Percentiles rank a stretch among this genome's conserved stretches.
Conservation (phyloP, 495 filamentous ascomycete species). For the Xylaria telfairii region DNA sequence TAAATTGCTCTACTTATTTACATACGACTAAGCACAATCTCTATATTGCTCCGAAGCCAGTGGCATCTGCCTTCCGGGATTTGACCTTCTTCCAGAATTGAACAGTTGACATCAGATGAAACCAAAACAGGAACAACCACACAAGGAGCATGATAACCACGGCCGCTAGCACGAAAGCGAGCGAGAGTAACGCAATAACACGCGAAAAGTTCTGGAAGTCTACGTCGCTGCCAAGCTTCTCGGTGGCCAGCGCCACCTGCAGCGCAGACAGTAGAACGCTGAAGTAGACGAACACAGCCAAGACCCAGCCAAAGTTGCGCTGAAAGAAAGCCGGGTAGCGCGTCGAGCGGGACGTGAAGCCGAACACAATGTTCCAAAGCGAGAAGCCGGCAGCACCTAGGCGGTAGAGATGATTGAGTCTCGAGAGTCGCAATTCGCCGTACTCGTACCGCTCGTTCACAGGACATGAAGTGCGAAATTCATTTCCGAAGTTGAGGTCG, state of each 20-base stretch:
- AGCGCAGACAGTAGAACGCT: slow-evolving; percentile 57
- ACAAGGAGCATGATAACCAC: slow-evolving; percentile 25
- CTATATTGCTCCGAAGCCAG: background rate
- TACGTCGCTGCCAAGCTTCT: slow-evolving; percentile 36
- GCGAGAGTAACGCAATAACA: slow-evolving; percentile 35
- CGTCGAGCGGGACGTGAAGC: slow-evolving; percentile 24
- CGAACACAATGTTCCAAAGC: slow-evolving; percentile 10
- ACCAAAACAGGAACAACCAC: slow-evolving; percentile 29
- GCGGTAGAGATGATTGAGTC: slow-evolving; percentile 33
- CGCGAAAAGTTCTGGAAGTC: slow-evolving; percentile 46
- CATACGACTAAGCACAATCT: too few species aligned
- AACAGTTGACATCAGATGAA: slow-evolving; percentile 26
- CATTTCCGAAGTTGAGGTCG: slow-evolving; percentile 11
- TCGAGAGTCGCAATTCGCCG: slow-evolving; percentile 48
- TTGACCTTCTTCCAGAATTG: slow-evolving; percentile 19
- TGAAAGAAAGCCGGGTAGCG: slow-evolving; percentile 42
- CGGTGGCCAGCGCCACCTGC: slow-evolving; percentile 59
- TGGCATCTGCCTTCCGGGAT: background rate
- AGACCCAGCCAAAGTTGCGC: slow-evolving; percentile 51
- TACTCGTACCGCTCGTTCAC: slow-evolving; percentile 43
- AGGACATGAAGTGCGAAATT: background rate
- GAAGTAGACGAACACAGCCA: slow-evolving; percentile 52
- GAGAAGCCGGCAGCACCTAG: background rate
- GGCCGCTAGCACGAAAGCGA: slow-evolving; percentile 31
- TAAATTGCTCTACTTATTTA: too few species aligned